These are phyloP conservation scores for Trematosphaeria pertusa DNA, from an alignment of 2,329 filamentous ascomycete genomes.

Conservation along the genomic window DNA sequence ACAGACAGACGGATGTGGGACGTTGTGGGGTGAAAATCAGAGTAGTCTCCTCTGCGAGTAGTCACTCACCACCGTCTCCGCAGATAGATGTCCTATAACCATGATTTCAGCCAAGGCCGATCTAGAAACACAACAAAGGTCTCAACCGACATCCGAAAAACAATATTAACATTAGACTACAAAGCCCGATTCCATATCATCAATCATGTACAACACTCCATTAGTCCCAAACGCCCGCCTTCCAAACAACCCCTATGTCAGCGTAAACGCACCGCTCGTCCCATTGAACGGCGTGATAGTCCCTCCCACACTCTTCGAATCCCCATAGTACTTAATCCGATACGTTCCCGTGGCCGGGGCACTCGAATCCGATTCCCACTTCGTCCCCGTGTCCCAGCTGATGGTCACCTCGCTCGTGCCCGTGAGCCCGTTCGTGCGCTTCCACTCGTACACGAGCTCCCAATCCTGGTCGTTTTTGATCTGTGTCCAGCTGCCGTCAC, in stretches of 20 bases:
- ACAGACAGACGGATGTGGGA: no score
- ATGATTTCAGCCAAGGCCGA: no score
- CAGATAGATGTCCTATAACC: no score
- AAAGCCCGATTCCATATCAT: no score
- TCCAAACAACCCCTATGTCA: slow-evolving; percentile 4
- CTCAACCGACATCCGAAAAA: no score
- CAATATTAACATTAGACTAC: no score
- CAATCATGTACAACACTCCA: not conserved
- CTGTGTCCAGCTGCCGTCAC: slow-evolving; percentile 64
- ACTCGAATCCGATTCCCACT: slow-evolving; percentile 74
- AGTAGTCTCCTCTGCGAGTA: no score
- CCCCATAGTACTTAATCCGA: slow-evolving; percentile 82
- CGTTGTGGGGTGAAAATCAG: no score
- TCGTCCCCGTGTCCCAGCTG: slow-evolving; percentile 74
- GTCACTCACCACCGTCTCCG: no score
- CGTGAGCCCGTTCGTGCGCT: slow-evolving; percentile 70
- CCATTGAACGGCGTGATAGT: slow-evolving; percentile 66
- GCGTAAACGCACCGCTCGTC: slow-evolving; percentile 32
- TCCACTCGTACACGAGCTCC: slow-evolving; percentile 83
- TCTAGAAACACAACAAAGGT: no score
- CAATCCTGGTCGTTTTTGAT: slow-evolving; percentile 81
- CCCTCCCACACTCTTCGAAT: slow-evolving; percentile 72
- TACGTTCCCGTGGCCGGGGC: slow-evolving; percentile 67
- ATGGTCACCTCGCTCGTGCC: slow-evolving; percentile 81
- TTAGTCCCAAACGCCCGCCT: not conserved